These are phyloP conservation scores for Fraxinus xanthoxyloides DNA, from an alignment of 305 asterid species.

Conservation along the genomic window DNA sequence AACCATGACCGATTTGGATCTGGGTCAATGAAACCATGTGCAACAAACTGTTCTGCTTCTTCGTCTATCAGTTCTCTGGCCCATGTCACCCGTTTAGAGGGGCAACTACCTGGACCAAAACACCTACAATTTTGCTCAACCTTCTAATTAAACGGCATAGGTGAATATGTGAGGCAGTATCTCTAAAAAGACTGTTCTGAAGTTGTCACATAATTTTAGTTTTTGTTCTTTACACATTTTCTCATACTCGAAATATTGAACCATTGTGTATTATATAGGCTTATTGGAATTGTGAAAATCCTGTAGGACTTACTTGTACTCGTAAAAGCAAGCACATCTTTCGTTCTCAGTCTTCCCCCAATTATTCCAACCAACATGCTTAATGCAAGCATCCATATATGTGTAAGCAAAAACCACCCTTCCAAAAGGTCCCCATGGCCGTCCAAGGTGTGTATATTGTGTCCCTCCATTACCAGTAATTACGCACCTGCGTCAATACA, in stretches of 20 bases:
- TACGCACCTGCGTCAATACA: conserved; percentile 64
- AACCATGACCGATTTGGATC: conserved; percentile 78
- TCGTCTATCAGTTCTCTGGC: conserved; percentile 79
- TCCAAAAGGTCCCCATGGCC: conserved; percentile 99
- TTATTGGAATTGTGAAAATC: not conserved
- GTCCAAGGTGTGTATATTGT: conserved; percentile 66
- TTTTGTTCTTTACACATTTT: not conserved
- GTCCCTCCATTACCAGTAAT: conserved; percentile 78
- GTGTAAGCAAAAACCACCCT: conserved; percentile 84
- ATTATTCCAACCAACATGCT: conserved; percentile 76
- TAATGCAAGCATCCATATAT: conserved; percentile 70
- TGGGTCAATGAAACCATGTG: conserved; percentile 70
- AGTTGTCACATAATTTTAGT: not conserved
- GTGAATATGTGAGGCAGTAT: not conserved
- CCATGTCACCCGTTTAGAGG: conserved; percentile 78
- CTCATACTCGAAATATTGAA: not conserved
- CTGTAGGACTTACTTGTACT: conserved; percentile 58
- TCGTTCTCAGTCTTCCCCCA: conserved; percentile 94
- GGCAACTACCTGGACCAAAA: conserved; percentile 77
- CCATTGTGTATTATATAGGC: not conserved
- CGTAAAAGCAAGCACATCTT: conserved; percentile 95
- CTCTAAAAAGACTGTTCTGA: not conserved
- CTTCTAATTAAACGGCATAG: not conserved
- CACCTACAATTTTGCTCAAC: conserved; percentile 49
- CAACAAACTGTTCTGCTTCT: conserved; percentile 71